A percentile compares a stretch with the other conserved stretches of the same genome.
These are phyloP conservation scores for Albatrellus sp. DNA, from an alignment of 1,284 basidiomycete genomes.

Conservation along the genomic window DNA sequence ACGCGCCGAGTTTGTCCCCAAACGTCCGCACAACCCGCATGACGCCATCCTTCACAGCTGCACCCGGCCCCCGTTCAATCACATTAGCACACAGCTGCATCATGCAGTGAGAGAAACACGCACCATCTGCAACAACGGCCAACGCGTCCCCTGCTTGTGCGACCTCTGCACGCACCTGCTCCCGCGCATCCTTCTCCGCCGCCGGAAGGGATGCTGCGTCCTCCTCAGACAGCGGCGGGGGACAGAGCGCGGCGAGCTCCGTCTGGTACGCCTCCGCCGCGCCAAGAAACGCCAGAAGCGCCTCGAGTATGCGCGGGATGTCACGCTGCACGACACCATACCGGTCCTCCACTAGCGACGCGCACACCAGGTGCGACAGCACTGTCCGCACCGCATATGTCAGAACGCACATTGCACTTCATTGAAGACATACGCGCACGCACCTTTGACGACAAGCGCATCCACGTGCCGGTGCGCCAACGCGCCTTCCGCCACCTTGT, in stretches of 20 bases:
- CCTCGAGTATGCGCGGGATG: constrained; percentile 70
- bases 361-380: constrained; percentile 54
- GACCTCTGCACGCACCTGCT: constrained; percentile 28
- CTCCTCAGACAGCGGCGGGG: constrained; percentile 24
- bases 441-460: constrained; percentile 45
- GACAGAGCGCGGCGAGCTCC: constrained; percentile 28
- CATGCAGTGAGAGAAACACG: constrained; percentile 16
- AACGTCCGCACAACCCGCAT: constrained; percentile 61
- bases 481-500: constrained; percentile 36
- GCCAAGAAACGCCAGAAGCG: constrained; percentile 50
- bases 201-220: constrained; percentile 12
- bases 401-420: not conserved
- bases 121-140: constrained; percentile 48
- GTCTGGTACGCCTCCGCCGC: constrained; percentile 53
- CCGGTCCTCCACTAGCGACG: constrained; percentile 66
- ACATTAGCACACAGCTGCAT: not conserved
- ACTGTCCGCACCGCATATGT: constrained; percentile 28
- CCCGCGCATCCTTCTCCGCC: constrained; percentile 20
- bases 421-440: constrained; percentile 22
- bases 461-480: constrained; percentile 44
- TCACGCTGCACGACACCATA: constrained; percentile 78
- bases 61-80: constrained; percentile 5
- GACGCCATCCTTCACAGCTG: constrained; percentile 61
- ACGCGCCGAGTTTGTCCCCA: constrained; percentile 60
- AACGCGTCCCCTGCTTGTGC: constrained; percentile 41